Conservation (phyloP, 768 basidiomycete genomes). For the Auricularia sp. region DNA sequence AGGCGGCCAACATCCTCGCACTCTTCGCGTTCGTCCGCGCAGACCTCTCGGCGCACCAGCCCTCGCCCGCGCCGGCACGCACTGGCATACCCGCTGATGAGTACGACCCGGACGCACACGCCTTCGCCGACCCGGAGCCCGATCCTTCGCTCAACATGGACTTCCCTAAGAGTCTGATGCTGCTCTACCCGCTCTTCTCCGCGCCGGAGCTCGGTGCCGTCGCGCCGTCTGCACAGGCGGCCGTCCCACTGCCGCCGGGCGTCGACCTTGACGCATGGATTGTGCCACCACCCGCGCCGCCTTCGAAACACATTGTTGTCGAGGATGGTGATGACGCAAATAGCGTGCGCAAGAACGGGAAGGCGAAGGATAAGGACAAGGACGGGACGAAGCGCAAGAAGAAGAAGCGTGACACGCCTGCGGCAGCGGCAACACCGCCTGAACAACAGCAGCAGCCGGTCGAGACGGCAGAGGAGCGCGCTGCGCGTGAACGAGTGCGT, state of each 20-base stretch:
- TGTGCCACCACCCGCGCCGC: conserved; percentile 45
- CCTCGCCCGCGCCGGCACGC: conserved; percentile 21
- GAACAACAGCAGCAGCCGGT: conserved; percentile 27
- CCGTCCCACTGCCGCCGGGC: conserved; percentile 72
- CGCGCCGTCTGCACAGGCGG: conserved; percentile 66
- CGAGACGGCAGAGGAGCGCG: conserved; percentile 43
- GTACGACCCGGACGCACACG: conserved; percentile 15
- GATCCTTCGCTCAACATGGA: conserved; percentile 29
- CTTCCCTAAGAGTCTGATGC: conserved; percentile 84
- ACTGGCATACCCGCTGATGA: background rate
- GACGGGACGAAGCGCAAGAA: conserved; percentile 21
- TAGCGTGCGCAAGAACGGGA: conserved; percentile 19
- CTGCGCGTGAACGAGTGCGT: conserved; percentile 54
- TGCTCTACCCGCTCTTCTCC: conserved; percentile 71
- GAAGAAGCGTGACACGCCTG: conserved; percentile 18
- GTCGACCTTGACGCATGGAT: conserved; percentile 83
- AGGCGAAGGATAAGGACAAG: conserved; percentile 30
- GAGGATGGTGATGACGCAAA: conserved; percentile 27
- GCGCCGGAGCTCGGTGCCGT: conserved; percentile 80
- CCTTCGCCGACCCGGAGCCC: conserved; percentile 27
- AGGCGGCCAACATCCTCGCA: conserved; percentile 78
- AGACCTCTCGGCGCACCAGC: conserved; percentile 51
- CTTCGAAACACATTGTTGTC: conserved; percentile 19
- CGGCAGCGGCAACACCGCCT: conserved; percentile 27
- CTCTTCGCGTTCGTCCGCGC: conserved; percentile 67